phyloP scores from a whole-genome alignment of 2,329 filamentous ascomycete species.

The Corynespora cassiicola region DNA sequence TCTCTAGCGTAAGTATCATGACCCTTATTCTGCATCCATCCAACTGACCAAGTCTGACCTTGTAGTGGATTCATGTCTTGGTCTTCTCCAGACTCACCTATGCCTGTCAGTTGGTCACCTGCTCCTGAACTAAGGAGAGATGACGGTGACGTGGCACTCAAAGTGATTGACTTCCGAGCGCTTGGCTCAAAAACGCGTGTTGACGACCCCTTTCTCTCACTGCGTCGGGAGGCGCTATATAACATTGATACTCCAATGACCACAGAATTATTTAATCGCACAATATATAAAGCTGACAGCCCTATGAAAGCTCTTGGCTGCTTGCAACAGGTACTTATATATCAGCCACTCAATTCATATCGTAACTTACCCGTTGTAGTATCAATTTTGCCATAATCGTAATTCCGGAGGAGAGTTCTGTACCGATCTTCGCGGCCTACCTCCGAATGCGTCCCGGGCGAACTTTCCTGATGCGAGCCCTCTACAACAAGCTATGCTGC shows the following conservation, averaged over 20 bases:
- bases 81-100: too few species aligned
- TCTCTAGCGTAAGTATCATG: too few species aligned
- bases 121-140: conserved; percentile 1
- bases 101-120: too few species aligned
- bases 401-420: conserved; percentile 10
- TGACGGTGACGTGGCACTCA: conserved; percentile 9
- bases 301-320: conserved; percentile 5
- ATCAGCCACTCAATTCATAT: background rate
- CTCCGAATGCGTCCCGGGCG: conserved; percentile 9
- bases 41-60: too few species aligned
- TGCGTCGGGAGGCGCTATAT: conserved; percentile 8
- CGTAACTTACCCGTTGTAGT: conserved; percentile 7
- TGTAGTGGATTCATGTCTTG: too few species aligned
- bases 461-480: conserved; percentile 18
- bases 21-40: too few species aligned
- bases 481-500: conserved; percentile 12
- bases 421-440: conserved; percentile 9
- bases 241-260: too few species aligned
- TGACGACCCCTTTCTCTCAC: conserved; percentile 12
- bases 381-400: conserved; percentile 15
- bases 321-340: conserved; percentile 1
- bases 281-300: too few species aligned
- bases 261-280: too few species aligned
- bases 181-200: conserved; percentile 9
- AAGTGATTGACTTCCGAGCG: conserved; percentile 5